phyloP scores from a whole-genome alignment of 192 early-diverging fungal species.

The Coemansia asiatica region DNA sequence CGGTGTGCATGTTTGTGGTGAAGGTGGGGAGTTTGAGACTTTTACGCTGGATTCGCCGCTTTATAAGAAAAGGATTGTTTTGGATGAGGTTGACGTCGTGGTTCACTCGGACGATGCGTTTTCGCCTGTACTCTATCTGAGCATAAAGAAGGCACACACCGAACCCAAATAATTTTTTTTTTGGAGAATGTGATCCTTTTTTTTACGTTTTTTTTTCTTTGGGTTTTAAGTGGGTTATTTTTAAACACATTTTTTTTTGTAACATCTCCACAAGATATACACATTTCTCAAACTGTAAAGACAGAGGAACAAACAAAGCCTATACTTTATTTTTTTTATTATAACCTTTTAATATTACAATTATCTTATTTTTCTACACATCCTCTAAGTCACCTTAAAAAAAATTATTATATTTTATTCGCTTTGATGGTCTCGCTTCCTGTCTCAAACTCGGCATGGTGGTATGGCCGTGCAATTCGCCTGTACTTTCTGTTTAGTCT shows the following conservation, averaged over 20 bases:
- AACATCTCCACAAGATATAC: background rate
- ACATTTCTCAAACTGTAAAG: background rate
- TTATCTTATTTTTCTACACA: background rate
- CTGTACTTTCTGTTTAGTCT: constrained; percentile 46
- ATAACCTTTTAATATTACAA: background rate
- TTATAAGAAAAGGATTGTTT: constrained; percentile 78
- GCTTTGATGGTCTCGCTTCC: constrained; percentile 12
- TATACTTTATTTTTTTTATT: background rate
- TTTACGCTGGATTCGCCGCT: constrained; percentile 90
- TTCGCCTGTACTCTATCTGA: constrained; percentile 81
- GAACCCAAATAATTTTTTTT: background rate
- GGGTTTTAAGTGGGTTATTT: background rate
- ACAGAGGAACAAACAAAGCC: background rate
- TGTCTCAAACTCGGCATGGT: constrained; percentile 38
- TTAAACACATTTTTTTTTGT: background rate
- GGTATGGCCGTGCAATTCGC: constrained; percentile 49
- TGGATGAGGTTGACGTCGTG: constrained; percentile 69
- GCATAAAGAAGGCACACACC: constrained; percentile 65
- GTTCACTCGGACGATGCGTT: constrained; percentile 80
- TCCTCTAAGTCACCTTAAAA: background rate
- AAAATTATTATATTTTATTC: background rate
- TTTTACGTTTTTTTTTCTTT: background rate
- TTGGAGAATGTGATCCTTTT: background rate
- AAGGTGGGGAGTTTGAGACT: constrained; percentile 98
- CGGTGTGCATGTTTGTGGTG: constrained; percentile 88